A percentile compares a stretch with the other conserved stretches of the same genome.
Conservation (phyloP, 495 filamentous ascomycete genomes). For the Aspergillus coremiiformis region DNA sequence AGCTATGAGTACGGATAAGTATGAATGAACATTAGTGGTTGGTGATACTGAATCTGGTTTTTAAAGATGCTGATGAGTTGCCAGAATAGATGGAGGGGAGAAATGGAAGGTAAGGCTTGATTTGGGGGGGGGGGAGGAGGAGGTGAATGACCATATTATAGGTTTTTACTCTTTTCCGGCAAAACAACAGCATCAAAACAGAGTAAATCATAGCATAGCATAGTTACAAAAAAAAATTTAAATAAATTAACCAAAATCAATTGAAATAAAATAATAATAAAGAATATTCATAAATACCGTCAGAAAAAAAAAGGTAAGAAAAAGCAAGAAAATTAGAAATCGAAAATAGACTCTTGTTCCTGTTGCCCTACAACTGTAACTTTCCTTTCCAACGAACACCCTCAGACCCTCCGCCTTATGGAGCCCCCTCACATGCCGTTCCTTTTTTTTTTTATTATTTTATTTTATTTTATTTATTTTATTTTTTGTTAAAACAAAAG, state of each 20-base stretch:
- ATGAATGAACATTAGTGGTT: not conserved
- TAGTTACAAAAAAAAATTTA: not conserved
- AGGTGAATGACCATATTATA: not conserved
- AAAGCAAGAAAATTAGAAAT: not conserved
- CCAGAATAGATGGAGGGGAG: not conserved
- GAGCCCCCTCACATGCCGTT: not conserved
- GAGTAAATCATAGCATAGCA: not conserved
- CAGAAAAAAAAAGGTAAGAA: not conserved
- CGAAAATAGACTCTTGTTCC: not conserved
- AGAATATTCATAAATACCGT: not conserved
- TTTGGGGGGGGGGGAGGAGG: not conserved
- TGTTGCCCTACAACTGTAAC: not conserved
- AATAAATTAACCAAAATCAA: not conserved
- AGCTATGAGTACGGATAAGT: constrained; percentile 2
- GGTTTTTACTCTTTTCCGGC: not conserved
- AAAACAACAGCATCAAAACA: not conserved
- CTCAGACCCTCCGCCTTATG: not conserved
- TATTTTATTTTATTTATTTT: not conserved
- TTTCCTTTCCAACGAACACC: not conserved
- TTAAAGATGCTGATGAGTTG: not conserved
- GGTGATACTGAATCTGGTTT: not conserved
- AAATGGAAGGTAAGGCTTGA: not conserved
- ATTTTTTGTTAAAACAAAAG: not conserved
- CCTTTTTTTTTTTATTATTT: not conserved
- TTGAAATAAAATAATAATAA: not conserved